Base-by-base conservation (phyloP, 352 stramenopile genomes). In the Peronospora belbahrii region DNA sequence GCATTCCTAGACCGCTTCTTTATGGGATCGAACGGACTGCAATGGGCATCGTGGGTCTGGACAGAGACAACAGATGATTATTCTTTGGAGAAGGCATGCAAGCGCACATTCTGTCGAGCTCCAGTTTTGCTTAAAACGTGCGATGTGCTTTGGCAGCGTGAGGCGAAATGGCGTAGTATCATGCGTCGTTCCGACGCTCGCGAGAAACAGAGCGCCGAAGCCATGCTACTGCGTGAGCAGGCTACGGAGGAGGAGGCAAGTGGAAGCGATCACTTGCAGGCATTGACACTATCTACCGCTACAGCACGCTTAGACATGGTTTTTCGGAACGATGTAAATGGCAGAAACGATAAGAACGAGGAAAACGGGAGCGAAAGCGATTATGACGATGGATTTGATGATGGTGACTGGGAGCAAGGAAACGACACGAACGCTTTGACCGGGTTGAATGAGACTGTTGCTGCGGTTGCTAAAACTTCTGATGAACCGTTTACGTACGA, bases 21-120 rank as follows among this genome's bases (percentile, higher is more conserved):
- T 37, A 60, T 67, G 18, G 55, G 55, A n/a, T 62, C 62, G 1
- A 64, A 68, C 11, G 52, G 62, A 7, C 59, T 70, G 24, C 74
- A 85, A 32, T 88, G 76, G 76, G 59, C 74, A 10, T 83, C 76
- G 35, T 88, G 74, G 77, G 67, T 88, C 17, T 86, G 74, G 74
- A 72, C 67, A 1, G 67, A 88, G 46, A 77, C 70, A 2, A 23
- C 54, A 18, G 59, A 18, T 14, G 63, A 82, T 15, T 67, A 59
- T 8, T 57, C 67, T 13, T 38, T 87, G 0, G 74, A 85, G 33
- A 66, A 62, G 9, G 85, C 70, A 11, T 86, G 77, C 46, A 73
- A 71, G 40, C 77, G 69, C 41, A 74, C 70, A 10, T 87, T 84
- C 33, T 85, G 73, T 33, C 69, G 71, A 8, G 52, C 62, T 17